Percentiles rank a stretch among this genome's conserved stretches.
Conservation (phyloP, 495 filamentous ascomycete species). For the Arthonia radiata region DNA sequence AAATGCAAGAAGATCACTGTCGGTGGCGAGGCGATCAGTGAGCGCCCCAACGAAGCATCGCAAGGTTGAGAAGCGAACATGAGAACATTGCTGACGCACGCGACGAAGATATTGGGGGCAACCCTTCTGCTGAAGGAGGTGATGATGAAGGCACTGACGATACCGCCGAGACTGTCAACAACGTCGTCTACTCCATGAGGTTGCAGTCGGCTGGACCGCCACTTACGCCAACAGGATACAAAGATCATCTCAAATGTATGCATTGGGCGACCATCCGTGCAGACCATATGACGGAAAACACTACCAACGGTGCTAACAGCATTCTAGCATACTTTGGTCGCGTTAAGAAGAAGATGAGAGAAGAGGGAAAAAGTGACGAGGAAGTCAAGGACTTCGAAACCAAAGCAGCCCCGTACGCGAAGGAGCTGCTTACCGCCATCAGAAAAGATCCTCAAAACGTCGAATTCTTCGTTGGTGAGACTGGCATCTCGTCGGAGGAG, state of each 20-base stretch:
- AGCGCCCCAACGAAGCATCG: slow-evolving; percentile 10
- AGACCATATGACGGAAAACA: not conserved
- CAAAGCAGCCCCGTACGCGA: slow-evolving; percentile 39
- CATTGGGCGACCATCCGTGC: not conserved
- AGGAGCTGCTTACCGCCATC: slow-evolving; percentile 53
- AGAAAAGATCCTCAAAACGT: slow-evolving; percentile 97
- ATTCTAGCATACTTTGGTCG: slow-evolving; percentile 70
- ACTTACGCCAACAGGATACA: slow-evolving; percentile 74
- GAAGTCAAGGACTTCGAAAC: slow-evolving; percentile 55
- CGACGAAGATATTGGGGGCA: slow-evolving; percentile 63
- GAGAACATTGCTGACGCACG: slow-evolving; percentile 1
- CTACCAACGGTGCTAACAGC: slow-evolving; percentile 1
- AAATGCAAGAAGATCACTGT: slow-evolving; percentile 73
- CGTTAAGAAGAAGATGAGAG: slow-evolving; percentile 43
- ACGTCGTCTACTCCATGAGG: slow-evolving; percentile 82
- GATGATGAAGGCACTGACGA: slow-evolving; percentile 55
- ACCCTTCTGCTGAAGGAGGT: slow-evolving; percentile 79
- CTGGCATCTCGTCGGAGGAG: slow-evolving; percentile 70
- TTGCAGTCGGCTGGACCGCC: too few relatives aligned
- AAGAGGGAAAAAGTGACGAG: slow-evolving; percentile 29
- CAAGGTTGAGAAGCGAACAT: not conserved
- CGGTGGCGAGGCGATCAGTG: slow-evolving; percentile 49
- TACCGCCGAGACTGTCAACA: slow-evolving; percentile 53
- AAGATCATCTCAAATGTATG: slow-evolving; percentile 53
- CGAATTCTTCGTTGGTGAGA: slow-evolving; percentile 79